These are phyloP conservation scores for Elymus sibiricus DNA, from an alignment of 176 grass and related monocot species.

Conservation along the genomic window DNA sequence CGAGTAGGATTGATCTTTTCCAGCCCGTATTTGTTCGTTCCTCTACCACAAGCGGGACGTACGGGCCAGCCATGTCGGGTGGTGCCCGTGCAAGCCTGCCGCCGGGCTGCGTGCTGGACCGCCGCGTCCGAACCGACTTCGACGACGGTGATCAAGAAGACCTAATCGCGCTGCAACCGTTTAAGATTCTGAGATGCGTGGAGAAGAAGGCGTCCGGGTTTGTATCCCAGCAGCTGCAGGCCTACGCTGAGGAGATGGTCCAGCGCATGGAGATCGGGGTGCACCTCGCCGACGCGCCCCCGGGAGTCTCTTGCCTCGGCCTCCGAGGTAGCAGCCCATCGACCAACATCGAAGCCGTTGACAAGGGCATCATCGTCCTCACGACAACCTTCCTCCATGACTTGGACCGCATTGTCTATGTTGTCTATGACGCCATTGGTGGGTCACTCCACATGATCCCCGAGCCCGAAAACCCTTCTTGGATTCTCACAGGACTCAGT, in stretches of 20 bases:
- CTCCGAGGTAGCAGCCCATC: background rate
- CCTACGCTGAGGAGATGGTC: background rate
- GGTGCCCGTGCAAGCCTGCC: background rate
- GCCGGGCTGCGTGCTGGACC: background rate
- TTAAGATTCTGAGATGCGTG: background rate
- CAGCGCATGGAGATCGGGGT: background rate
- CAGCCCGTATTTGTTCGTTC: no score
- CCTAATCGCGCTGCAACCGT: background rate
- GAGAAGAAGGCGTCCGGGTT: background rate
- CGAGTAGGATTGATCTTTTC: no score
- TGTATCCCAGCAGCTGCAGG: background rate
- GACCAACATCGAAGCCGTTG: background rate
- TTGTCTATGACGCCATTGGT: background rate
- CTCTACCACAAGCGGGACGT: no score
- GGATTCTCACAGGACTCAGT: background rate
- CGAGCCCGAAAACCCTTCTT: background rate
- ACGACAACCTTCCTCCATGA: background rate
- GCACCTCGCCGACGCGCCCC: background rate
- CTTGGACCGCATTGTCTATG: background rate
- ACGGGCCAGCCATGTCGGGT: background rate
- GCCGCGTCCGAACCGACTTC: background rate
- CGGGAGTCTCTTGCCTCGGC: background rate
- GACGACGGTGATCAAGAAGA: background rate
- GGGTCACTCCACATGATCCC: background rate
- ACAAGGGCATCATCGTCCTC: background rate